A percentile compares a stretch with the other conserved stretches of the same genome.
These are phyloP conservation scores for Neurospora sp. DNA, from an alignment of 2,329 filamentous ascomycete genomes.

Conservation along the genomic window DNA sequence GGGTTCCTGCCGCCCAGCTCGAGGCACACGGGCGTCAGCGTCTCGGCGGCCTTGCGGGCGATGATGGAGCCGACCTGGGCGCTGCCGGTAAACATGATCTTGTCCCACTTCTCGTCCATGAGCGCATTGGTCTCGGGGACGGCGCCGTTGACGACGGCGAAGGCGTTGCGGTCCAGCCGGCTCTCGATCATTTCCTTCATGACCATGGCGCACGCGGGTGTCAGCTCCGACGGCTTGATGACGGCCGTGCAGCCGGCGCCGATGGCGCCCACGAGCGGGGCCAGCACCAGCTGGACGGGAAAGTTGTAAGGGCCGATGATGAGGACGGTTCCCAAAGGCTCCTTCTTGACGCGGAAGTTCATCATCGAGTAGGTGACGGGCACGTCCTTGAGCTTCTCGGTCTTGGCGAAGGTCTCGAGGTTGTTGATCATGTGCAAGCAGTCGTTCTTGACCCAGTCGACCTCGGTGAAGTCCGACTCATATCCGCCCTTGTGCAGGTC, in stretches of 20 bases:
- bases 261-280: slow-evolving; percentile 80
- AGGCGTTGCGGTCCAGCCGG: slow-evolving; percentile 67
- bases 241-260: slow-evolving; percentile 83
- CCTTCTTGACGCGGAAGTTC: slow-evolving; percentile 69
- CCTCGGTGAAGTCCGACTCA: slow-evolving; percentile 66
- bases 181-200: slow-evolving; percentile 68
- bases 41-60: slow-evolving; percentile 78
- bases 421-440: slow-evolving; percentile 70
- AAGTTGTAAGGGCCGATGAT: slow-evolving; percentile 95
- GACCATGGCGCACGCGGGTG: slow-evolving; percentile 66
- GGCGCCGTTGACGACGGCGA: slow-evolving; percentile 69
- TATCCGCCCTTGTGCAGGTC: slow-evolving; percentile 72
- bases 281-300: slow-evolving; percentile 70
- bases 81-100: slow-evolving; percentile 93
- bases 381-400: slow-evolving; percentile 66
- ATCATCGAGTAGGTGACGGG: slow-evolving; percentile 57
- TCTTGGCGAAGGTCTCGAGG: slow-evolving; percentile 71
- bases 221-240: slow-evolving; percentile 81
- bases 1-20: slow-evolving; percentile 91
- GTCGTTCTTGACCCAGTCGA: slow-evolving; percentile 71
- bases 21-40: slow-evolving; percentile 76
- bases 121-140: slow-evolving; percentile 72
- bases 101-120: slow-evolving; percentile 87
- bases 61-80: slow-evolving; percentile 74
- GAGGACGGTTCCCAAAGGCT: slow-evolving; percentile 73